phyloP scores from a whole-genome alignment of 1,139 yeast species.

The Suhomyces chickasaworum region DNA sequence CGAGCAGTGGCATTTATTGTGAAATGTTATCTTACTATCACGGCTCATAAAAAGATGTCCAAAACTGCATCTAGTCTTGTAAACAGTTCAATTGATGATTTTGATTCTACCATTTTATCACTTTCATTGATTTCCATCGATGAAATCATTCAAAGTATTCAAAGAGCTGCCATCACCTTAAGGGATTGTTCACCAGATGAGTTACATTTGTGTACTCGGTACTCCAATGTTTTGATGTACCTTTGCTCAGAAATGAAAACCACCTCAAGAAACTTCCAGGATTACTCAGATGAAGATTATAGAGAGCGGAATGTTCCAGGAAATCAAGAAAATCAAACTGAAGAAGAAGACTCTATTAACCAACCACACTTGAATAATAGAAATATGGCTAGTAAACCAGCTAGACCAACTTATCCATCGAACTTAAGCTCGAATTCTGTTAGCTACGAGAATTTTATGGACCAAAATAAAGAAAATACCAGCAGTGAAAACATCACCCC shows the following conservation, averaged over 20 bases:
- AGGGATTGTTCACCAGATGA: slow-evolving; percentile 90
- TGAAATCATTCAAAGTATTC: slow-evolving; percentile 68
- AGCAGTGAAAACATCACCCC: slow-evolving; percentile 10
- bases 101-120: slow-evolving; percentile 56
- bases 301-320: background rate
- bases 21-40: slow-evolving; percentile 73
- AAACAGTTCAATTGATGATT: slow-evolving; percentile 30
- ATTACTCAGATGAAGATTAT: slow-evolving; percentile 16
- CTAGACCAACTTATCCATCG: background rate
- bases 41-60: slow-evolving; percentile 41
- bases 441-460: slow-evolving; percentile 5
- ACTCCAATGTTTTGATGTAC: slow-evolving; percentile 78
- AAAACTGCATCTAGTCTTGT: slow-evolving; percentile 12
- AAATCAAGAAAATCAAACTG: background rate
- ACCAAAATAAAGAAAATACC: slow-evolving; percentile 1
- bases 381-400: background rate
- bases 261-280: slow-evolving; percentile 27
- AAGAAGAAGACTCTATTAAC: background rate
- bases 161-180: slow-evolving; percentile 71
- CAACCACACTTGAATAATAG: background rate
- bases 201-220: slow-evolving; percentile 76
- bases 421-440: background rate
- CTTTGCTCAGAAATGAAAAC: slow-evolving; percentile 74
- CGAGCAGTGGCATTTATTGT: slow-evolving; percentile 89
- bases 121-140: slow-evolving; percentile 68